phyloP scores from a whole-genome alignment of 2,329 filamentous ascomycete species.

The Lomentospora prolificans region DNA sequence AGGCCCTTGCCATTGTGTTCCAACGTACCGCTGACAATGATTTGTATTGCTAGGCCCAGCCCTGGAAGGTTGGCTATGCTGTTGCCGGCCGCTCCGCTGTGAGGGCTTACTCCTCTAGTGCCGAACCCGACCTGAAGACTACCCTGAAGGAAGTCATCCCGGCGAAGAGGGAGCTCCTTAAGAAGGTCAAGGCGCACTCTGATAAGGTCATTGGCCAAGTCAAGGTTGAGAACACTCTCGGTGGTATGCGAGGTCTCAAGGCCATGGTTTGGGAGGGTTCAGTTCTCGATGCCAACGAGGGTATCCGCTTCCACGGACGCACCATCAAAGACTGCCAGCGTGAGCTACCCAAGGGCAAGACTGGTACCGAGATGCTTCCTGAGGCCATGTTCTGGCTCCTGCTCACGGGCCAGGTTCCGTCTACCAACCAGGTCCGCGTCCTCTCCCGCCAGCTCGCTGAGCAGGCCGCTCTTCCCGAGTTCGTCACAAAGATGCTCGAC shows the following conservation, averaged over 20 bases:
- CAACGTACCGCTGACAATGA: too few relatives aligned
- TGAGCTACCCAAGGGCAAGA: conserved; percentile 82
- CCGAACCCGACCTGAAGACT: conserved; percentile 83
- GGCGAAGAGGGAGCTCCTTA: conserved; percentile 84
- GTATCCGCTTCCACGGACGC: conserved; percentile 94
- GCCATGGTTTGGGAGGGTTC: conserved; percentile 99
- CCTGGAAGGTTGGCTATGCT: conserved; percentile 21
- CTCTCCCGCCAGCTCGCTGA: conserved; percentile 83
- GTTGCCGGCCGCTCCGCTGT: conserved; percentile 21
- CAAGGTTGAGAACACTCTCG: conserved; percentile 87
- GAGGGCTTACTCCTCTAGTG: conserved; percentile 58
- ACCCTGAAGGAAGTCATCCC: conserved; percentile 78
- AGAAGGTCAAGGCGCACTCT: conserved; percentile 81
- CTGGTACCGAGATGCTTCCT: conserved; percentile 92
- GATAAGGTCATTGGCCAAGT: conserved; percentile 82
- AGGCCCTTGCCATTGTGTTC: not conserved
- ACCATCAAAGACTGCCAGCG: conserved; percentile 98
- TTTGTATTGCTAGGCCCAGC: conserved; percentile 15
- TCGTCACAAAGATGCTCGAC: conserved; percentile 81
- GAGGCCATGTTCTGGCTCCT: conserved; percentile 99
- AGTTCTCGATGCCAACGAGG: conserved; percentile 90
- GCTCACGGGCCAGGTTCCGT: conserved; percentile 84
- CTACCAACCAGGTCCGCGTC: conserved; percentile 66
- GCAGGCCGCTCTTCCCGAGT: conserved; percentile 71
- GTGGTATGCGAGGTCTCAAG: conserved; percentile 95